phyloP scores from a whole-genome alignment of 2,329 filamentous ascomycete genomes.

The Calonectria multiphialidica region DNA sequence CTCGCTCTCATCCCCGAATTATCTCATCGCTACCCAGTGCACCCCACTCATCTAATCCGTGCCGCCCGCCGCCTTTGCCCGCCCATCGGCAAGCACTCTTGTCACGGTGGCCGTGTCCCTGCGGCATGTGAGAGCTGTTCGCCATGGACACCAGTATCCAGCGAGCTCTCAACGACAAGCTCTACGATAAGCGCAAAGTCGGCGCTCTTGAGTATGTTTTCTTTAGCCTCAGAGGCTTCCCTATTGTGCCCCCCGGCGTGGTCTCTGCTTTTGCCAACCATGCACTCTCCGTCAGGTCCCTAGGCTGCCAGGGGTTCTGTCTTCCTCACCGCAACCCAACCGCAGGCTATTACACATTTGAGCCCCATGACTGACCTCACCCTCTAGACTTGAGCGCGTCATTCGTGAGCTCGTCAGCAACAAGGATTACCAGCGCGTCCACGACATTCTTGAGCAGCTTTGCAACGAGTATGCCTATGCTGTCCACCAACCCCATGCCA shows the following conservation, averaged over 20 bases:
- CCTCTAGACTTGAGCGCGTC: constrained; percentile 82
- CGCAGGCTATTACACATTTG: neutral
- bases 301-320: neutral
- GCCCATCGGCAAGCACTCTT: neutral
- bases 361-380: constrained; percentile 22
- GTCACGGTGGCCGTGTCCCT: constrained; percentile 22
- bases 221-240: neutral
- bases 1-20: neutral
- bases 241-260: neutral
- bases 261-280: neutral
- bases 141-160: constrained; percentile 90
- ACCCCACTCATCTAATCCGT: neutral
- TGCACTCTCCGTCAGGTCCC: neutral
- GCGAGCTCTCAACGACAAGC: constrained; percentile 94
- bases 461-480: constrained; percentile 98
- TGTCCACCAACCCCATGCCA: constrained; percentile 94
- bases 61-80: neutral
- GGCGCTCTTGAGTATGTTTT: constrained; percentile 90
- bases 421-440: constrained; percentile 84
- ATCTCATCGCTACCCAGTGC: neutral
- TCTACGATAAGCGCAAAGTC: constrained; percentile 97
- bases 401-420: constrained; percentile 85
- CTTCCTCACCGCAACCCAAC: neutral
- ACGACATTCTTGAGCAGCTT: constrained; percentile 92
- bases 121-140: constrained; percentile 41